Evolutionary conservation across 768 basidiomycete genomes (phyloP).

Genomic region (Leccinum sublutescens): DNA sequence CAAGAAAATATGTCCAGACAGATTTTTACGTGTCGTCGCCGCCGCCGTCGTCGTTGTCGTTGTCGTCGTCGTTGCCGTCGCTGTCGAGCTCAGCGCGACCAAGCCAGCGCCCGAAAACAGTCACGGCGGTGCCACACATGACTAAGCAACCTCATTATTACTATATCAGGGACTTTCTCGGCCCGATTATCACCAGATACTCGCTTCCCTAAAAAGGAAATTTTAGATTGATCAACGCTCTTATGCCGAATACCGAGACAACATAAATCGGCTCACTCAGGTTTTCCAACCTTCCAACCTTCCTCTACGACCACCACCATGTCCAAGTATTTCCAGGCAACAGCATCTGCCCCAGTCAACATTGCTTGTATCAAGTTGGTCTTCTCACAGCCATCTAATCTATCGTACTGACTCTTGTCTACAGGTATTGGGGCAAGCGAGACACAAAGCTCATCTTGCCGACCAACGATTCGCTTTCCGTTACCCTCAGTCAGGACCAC

Average conservation of each 20-base stretch:
- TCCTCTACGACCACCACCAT: slow-evolving; percentile 36
- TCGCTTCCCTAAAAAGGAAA: slow-evolving; percentile 4
- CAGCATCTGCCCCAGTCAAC: slow-evolving; percentile 91
- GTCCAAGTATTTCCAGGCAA: slow-evolving; percentile 71
- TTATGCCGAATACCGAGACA: slow-evolving; percentile 12
- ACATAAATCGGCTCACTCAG: slow-evolving; percentile 1
- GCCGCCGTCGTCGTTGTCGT: slow-evolving; percentile 14
- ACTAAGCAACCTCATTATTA: slow-evolving; percentile 4
- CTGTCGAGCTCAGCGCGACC: slow-evolving; percentile 17
- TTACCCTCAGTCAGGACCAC: slow-evolving; percentile 96
- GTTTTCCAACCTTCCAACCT: slow-evolving; percentile 4
- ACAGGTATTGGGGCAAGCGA: slow-evolving; percentile 98
- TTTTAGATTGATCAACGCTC: slow-evolving; percentile 10
- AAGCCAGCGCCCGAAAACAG: slow-evolving; percentile 31
- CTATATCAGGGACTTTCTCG: slow-evolving; percentile 15
- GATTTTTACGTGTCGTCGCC: slow-evolving; percentile 17
- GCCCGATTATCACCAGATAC: slow-evolving; percentile 14
- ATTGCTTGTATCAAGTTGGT: slow-evolving; percentile 96
- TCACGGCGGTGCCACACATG: slow-evolving; percentile 18
- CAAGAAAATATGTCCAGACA: slow-evolving; percentile 16
- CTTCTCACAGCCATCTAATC: not conserved
- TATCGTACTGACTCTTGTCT: slow-evolving; percentile 11
- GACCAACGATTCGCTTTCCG: slow-evolving; percentile 97
- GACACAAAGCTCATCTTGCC: slow-evolving; percentile 94
- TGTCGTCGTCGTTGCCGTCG: slow-evolving; percentile 14